Evolutionary conservation across 2,329 filamentous ascomycete species (phyloP), one percentile per base, ranked within the genome.

Genomic region (Stachybotrys chartarum): DNA sequence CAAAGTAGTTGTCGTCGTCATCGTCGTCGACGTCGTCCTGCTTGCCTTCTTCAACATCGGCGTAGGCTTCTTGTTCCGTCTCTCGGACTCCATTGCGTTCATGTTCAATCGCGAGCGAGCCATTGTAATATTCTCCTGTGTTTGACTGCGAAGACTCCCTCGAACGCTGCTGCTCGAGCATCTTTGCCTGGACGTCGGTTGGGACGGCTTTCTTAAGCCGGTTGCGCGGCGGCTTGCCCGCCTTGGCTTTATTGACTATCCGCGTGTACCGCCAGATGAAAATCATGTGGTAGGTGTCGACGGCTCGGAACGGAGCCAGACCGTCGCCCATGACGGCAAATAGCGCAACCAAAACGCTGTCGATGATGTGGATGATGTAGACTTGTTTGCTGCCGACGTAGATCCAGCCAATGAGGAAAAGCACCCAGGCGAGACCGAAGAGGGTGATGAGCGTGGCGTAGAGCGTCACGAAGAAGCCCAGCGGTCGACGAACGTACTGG

Each of bases 401-500:
- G 66, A 94, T 90, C 90, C 90, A 95, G 51, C 86, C 89, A 67
- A 96, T 96, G 54, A 95, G 75, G 72, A 93, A 94, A n/a, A 95
- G 79, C 1, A 96, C 90, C 91, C 90, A 96, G 0, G 88, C 88
- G 12, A 93, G 77, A 64, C 90, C 90, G 63, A 95, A 96, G 0
- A 92, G 76, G 0, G 90, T 94, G 62, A 96, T 92, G 18, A 93
- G 77, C 1, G 82, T 85, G 8, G 90, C 90, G 69, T 96, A 96
- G 5, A 95, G 72, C 0, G 90, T 94, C 56, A 96, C 88, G 54
- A 92, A 79, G 66, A 94, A 90, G 1, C 91, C 91, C 44, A 96
- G 78, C 1, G 91, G 89, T 62, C 84, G 83, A 45, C 79, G 79
- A 14, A 91, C 80, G 65, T 95, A 96, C 70, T 93, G 84, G 3